Conservation (phyloP, 2,329 filamentous ascomycete genomes). For the Xylariaceae sp. region DNA sequence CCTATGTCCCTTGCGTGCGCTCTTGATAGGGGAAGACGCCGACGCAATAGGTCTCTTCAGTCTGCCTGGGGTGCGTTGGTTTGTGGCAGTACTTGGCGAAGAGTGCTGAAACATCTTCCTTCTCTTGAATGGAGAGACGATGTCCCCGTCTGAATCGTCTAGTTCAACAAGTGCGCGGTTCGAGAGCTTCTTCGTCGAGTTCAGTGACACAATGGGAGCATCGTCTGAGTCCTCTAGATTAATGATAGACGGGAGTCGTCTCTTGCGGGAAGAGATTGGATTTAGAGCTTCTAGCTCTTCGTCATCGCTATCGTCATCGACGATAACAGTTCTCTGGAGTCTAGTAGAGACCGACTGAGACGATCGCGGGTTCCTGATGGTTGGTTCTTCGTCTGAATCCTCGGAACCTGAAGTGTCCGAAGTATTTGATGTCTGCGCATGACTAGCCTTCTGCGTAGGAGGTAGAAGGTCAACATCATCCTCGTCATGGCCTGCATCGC, state of each 20-base stretch:
- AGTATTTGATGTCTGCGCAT: background rate
- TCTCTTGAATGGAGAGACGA: conserved; percentile 41
- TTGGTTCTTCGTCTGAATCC: conserved; percentile 20
- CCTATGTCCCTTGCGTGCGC: conserved; percentile 26
- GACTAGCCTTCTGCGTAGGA: conserved; percentile 20
- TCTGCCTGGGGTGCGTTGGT: conserved; percentile 17
- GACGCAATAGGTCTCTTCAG: conserved; percentile 11
- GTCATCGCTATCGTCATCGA: conserved; percentile 38
- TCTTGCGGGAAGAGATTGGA: conserved; percentile 27
- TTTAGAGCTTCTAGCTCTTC: conserved; percentile 31
- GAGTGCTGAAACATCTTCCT: conserved; percentile 32
- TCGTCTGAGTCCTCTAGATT: conserved; percentile 31
- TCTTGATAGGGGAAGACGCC: conserved; percentile 26
- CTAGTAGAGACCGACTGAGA: conserved; percentile 43
- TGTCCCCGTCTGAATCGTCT: conserved; percentile 33
- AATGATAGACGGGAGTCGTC: conserved; percentile 26
- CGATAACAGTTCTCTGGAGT: conserved; percentile 35
- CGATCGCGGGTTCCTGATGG: conserved; percentile 28
- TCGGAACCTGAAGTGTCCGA: conserved; percentile 1
- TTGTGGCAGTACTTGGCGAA: conserved; percentile 5
- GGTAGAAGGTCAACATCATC: conserved; percentile 32
- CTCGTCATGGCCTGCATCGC: conserved; percentile 31
- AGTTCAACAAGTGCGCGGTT: conserved; percentile 31
- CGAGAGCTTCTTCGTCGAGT: conserved; percentile 21
- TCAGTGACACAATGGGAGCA: conserved; percentile 28